Conservation (phyloP, 805 yeast genomes). For the Candida sakaeoensis region DNA sequence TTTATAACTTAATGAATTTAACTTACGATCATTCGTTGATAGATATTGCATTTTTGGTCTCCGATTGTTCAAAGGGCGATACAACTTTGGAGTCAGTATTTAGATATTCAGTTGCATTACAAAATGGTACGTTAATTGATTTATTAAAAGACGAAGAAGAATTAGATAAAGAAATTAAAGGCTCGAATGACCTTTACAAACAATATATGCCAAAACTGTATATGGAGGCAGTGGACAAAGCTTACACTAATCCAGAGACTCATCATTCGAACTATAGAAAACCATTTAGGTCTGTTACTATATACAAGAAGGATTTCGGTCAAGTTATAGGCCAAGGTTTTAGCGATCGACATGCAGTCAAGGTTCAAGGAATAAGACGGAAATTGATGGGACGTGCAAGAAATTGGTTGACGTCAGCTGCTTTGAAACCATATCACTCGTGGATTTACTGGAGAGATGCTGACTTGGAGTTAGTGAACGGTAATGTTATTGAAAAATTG, state of each 20-base stretch:
- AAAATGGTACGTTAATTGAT: conserved; percentile 60
- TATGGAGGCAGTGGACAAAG: conserved; percentile 50
- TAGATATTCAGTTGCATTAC: conserved; percentile 63
- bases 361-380: conserved; percentile 80
- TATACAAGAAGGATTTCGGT: conserved; percentile 80
- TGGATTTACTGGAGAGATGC: conserved; percentile 94
- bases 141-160: conserved; percentile 38
- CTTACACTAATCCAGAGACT: conserved; percentile 56
- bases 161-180: conserved; percentile 37
- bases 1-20: conserved; percentile 79
- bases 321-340: conserved; percentile 84
- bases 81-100: conserved; percentile 61
- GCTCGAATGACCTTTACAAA: conserved; percentile 60
- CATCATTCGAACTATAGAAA: conserved; percentile 57
- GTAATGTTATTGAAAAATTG: conserved; percentile 66
- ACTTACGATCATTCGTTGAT: conserved; percentile 79
- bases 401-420: conserved; percentile 74
- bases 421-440: conserved; percentile 77
- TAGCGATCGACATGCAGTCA: conserved; percentile 78
- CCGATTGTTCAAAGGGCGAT: conserved; percentile 73
- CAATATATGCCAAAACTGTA: conserved; percentile 67
- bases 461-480: conserved; percentile 80
- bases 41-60: conserved; percentile 76
- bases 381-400: conserved; percentile 85
- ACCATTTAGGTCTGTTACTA: conserved; percentile 76